Base-by-base conservation (phyloP, 768 basidiomycete genomes). In the Pleurotus pulmonarius region DNA sequence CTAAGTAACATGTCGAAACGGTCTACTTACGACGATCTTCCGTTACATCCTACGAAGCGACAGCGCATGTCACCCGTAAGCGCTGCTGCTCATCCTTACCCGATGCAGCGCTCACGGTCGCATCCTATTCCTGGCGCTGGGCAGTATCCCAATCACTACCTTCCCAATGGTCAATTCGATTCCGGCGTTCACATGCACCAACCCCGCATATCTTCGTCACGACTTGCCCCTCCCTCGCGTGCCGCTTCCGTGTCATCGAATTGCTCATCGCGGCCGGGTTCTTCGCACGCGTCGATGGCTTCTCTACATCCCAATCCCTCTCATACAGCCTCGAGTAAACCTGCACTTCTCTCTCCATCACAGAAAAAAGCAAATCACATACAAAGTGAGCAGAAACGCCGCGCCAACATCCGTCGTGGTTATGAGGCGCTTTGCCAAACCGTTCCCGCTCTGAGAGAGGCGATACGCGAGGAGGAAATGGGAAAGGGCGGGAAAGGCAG, bases 301-400 rank as follows among this genome's bases (percentile, higher is more conserved):
- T 44, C 62, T 11, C 56, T 46, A 53, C 55, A 54, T 47, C 60
- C 29, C 54, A 59, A 55, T 58, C 61, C 15, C 41, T 59, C 38
- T 40, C 59, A 46, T 63, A 16, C 49, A 60, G 43, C 58, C 58
- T 13, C 59, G 46, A 61, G 61, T 45, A 81, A 79, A 58, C 76
- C 75, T 26, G 65, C 78, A 1, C 76, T 94, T 22, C 79, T 95
- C 22, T 86, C 88, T 1, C 83, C 90, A 0, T 86, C 88, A 2
- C 91, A 94, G 76, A 95, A 95, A 68, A 92, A 94, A 67, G 88
- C 88, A 40, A 95, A 95, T 64, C 94, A 97, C 65, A 96, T 97
- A 61, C 89, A 92, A 63, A 90, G 87, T 2, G 94, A 97, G 73
- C 93, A 96, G 74, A 95, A 95, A 69, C 86, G 94, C 22, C 83